phyloP scores from a whole-genome alignment of 371 early-diverging fungal species.

The Mycotypha africana region DNA sequence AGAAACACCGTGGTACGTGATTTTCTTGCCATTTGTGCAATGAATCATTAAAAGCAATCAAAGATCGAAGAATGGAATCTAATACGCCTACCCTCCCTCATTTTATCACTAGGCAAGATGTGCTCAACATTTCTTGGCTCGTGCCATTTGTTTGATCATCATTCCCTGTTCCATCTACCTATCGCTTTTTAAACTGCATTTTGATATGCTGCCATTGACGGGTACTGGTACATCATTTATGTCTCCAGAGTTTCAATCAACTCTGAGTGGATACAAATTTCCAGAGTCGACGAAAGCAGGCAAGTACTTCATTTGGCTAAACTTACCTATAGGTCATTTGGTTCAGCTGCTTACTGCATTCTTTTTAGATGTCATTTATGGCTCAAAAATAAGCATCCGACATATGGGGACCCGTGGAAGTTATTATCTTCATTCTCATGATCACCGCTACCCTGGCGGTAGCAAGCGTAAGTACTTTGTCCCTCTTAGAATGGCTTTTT shows the following conservation, averaged over 20 bases:
- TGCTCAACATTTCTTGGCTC: slow-evolving; percentile 57
- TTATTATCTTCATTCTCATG: slow-evolving; percentile 90
- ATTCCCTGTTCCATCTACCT: slow-evolving; percentile 82
- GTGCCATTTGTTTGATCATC: slow-evolving; percentile 71
- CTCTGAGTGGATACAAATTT: slow-evolving; percentile 68
- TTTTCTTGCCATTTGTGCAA: background rate
- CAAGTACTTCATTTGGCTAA: slow-evolving; percentile 1
- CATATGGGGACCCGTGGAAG: slow-evolving; percentile 70
- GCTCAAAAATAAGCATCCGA: slow-evolving; percentile 71
- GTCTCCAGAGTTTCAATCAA: slow-evolving; percentile 83
- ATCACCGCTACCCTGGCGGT: slow-evolving; percentile 72
- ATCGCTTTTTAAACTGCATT: slow-evolving; percentile 84
- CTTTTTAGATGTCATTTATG: slow-evolving; percentile 75
- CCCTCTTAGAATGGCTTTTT: background rate
- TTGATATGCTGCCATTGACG: slow-evolving; percentile 58
- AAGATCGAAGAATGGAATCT: too few species aligned
- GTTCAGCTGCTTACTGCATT: too few species aligned
- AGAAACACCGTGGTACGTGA: slow-evolving; percentile 35
- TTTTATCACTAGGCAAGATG: slow-evolving; percentile 41
- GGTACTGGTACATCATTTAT: slow-evolving; percentile 93
- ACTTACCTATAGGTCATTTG: too few species aligned
- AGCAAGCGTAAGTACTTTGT: slow-evolving; percentile 59
- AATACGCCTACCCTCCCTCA: background rate
- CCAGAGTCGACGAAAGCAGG: slow-evolving; percentile 27
- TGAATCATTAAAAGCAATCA: background rate